A percentile compares a stretch with the other conserved stretches of the same genome.
Conservation (phyloP, 495 filamentous ascomycete species). For the Cercophora scortea region DNA sequence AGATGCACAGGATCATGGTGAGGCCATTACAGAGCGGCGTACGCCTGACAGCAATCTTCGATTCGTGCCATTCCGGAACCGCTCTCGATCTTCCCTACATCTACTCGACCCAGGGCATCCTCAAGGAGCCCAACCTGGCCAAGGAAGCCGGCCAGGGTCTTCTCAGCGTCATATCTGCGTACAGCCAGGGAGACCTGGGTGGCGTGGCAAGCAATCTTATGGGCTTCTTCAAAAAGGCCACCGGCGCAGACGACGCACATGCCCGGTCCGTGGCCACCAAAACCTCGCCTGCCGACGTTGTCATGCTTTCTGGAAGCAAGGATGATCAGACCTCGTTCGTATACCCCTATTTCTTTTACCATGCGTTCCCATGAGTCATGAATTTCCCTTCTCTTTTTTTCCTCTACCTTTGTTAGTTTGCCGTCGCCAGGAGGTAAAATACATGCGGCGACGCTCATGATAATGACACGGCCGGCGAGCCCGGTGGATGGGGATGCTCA, state of each 20-base stretch:
- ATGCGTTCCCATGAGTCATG: conserved; percentile 10
- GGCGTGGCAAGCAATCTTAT: conserved; percentile 73
- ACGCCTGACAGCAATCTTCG: conserved; percentile 93
- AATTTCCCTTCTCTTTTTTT: conserved; percentile 2
- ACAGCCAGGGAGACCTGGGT: conserved; percentile 82
- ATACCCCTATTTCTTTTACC: conserved; percentile 26
- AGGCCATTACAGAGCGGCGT: conserved; percentile 72
- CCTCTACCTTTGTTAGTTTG: neutral
- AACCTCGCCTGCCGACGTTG: conserved; percentile 89
- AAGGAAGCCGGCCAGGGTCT: conserved; percentile 95
- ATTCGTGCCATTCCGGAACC: conserved; percentile 97
- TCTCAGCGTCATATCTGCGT: conserved; percentile 80
- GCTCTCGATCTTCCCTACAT: conserved; percentile 95
- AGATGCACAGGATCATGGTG: conserved; percentile 99
- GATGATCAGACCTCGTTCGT: conserved; percentile 90
- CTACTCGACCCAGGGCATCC: conserved; percentile 88
- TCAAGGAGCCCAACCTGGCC: conserved; percentile 97
- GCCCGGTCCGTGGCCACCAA: conserved; percentile 78
- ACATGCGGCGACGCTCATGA: too few relatives aligned
- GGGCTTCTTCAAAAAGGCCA: conserved; percentile 90
- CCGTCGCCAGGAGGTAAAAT: neutral
- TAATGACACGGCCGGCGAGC: too few relatives aligned
- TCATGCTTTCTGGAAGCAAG: conserved; percentile 97
- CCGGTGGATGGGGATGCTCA: too few relatives aligned
- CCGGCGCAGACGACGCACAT: conserved; percentile 72